phyloP scores from a whole-genome alignment of 1,284 basidiomycete species.

The Leccinum brunneo-olivaceum region DNA sequence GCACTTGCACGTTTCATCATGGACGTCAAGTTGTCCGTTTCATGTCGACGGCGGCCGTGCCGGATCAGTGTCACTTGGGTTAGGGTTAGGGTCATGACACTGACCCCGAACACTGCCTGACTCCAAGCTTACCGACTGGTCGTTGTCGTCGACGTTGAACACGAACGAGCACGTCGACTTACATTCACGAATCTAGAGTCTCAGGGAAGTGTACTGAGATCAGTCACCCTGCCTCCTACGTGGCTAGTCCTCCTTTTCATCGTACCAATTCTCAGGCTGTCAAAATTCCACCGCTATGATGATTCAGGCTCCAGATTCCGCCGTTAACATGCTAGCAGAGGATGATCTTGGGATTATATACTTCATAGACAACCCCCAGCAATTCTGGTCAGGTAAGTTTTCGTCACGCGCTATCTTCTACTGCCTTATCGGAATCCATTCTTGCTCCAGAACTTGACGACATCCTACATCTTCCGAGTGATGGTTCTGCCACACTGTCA shows the following conservation, averaged over 20 bases:
- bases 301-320: conserved; percentile 15
- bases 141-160: conserved; percentile 6
- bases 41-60: no score
- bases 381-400: conserved; percentile 78
- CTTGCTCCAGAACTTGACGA: conserved; percentile 71
- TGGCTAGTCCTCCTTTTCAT: conserved; percentile 3
- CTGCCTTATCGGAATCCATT: conserved; percentile 4
- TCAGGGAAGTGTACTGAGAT: background rate
- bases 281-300: conserved; percentile 1
- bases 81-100: conserved; percentile 2
- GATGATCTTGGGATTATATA: conserved; percentile 65
- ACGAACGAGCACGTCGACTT: background rate
- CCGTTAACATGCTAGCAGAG: conserved; percentile 20
- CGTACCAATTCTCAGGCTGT: conserved; percentile 3
- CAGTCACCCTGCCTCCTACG: background rate
- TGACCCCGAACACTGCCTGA: conserved; percentile 21
- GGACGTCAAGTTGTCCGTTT: no score
- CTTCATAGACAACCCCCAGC: conserved; percentile 70
- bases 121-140: background rate
- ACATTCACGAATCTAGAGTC: background rate
- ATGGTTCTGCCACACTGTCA: conserved; percentile 55
- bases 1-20: no score
- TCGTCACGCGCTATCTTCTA: conserved; percentile 9
- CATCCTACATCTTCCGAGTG: conserved; percentile 60
- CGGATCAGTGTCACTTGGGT: no score